Base-by-base conservation (phyloP, 441 rosid species). In the Pelargonium citronellum region DNA sequence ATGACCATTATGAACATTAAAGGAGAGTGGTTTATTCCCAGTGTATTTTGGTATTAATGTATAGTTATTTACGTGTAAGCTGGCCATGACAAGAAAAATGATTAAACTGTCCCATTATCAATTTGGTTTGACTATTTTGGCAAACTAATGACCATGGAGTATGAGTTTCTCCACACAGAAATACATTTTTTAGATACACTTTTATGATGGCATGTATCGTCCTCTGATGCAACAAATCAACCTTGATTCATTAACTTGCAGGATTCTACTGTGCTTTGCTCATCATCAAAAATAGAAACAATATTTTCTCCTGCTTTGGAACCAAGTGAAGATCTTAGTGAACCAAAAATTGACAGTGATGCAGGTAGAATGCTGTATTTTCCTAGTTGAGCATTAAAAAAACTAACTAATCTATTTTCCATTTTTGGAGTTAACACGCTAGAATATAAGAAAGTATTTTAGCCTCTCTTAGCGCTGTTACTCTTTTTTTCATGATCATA, bases 281-380 rank as follows among this genome's bases (percentile, higher is more conserved):
- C 79, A 69, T 58, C 78, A 73, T 76, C 87, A 44, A 76, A 76
- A 72, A 67, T 79, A 67, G 91, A 82, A 78, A 85, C 91, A 34
- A 88, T 88, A 61, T 86, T 88, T 79, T 88, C 93, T 71, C 91
- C 88, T 68, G 66, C 77, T 75, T 58, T 86, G 73, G 91, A 86
- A 80, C 82, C 82, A 71, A 61, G 75, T 64, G 85, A 79, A 71
- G 66, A 70, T 27, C 75, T 63, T 20, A 64, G 67, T 74, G 78
- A 76, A 67, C 75, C 79, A 65, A 74, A 67, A 75, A 47, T 82
- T 41, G 67, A 74, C 75, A 75, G 64, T 60, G 78, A 73, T 77
- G 63, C 80, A 71, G 90, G 88, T 88, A 41, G 67, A 55, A 64
- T 46, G 61, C 46, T 53, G 47, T 8, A 46, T 64, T 61, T 46